phyloP scores from a whole-genome alignment of 306 rosid genomes.

The Citrullus mucosospermus region DNA sequence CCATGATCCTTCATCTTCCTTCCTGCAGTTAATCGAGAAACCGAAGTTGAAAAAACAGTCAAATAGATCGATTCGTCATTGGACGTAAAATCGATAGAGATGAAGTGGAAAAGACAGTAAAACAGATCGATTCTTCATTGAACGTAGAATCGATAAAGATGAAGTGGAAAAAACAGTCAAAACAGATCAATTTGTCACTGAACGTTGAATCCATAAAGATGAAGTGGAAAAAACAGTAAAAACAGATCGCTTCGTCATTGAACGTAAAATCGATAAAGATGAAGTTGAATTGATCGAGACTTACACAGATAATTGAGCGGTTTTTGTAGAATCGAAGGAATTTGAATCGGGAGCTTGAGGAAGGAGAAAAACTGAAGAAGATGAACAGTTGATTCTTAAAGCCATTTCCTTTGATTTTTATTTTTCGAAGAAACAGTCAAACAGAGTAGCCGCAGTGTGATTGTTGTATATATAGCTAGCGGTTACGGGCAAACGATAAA shows the following conservation, averaged over 20 bases:
- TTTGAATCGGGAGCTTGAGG: background rate
- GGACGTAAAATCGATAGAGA: background rate
- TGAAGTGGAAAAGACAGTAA: background rate
- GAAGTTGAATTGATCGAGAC: background rate
- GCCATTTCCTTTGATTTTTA: background rate
- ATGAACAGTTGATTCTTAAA: background rate
- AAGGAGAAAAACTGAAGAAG: background rate
- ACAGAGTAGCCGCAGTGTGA: background rate
- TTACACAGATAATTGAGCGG: background rate
- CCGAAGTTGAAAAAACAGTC: background rate
- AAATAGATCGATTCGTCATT: background rate
- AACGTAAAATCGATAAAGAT: background rate
- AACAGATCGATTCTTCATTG: background rate
- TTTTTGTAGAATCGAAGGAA: background rate
- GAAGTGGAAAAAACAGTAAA: background rate
- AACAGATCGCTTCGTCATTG: background rate
- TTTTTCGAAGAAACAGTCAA: background rate
- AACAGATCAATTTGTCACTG: background rate
- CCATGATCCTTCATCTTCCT: conserved; percentile 15
- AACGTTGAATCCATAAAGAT: background rate
- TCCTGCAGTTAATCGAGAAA: background rate
- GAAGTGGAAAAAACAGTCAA: background rate
- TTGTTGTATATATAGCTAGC: background rate
- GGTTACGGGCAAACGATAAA: background rate
- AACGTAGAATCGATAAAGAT: background rate